A percentile compares a stretch with the other conserved stretches of the same genome.
phyloP scores from a whole-genome alignment of 164 flowering plant genomes.

The Echeveria elegans region DNA sequence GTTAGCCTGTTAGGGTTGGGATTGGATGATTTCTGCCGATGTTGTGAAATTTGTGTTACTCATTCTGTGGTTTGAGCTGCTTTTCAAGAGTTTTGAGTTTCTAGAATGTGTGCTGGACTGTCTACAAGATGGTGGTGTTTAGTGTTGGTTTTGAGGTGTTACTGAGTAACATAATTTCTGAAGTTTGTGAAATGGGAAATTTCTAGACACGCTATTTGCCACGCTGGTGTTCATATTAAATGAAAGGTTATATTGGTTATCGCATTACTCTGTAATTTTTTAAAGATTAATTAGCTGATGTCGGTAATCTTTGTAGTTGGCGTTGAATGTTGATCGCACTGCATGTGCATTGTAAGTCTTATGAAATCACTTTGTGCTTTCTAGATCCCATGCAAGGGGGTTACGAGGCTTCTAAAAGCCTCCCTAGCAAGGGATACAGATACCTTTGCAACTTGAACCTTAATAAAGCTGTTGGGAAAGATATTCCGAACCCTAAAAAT shows the following conservation, averaged over 20 bases:
- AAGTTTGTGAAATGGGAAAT: neutral
- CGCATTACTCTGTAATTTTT: neutral
- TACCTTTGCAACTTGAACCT: slow-evolving; percentile 27
- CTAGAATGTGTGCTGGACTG: neutral
- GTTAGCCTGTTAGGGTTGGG: neutral
- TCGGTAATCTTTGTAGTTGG: neutral
- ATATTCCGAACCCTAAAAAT: slow-evolving; percentile 30
- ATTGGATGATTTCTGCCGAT: neutral
- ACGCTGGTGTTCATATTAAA: too few species aligned
- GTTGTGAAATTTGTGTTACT: neutral
- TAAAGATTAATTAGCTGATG: neutral
- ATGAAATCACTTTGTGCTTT: neutral
- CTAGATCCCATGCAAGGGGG: slow-evolving; percentile 55
- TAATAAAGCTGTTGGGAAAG: slow-evolving; percentile 16
- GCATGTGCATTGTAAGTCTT: slow-evolving; percentile 5
- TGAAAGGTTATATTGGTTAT: too few species aligned
- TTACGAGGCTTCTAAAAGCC: slow-evolving; percentile 65
- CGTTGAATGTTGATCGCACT: neutral
- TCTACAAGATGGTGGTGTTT: neutral
- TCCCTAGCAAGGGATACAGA: slow-evolving; percentile 25
- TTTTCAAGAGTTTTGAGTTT: neutral
- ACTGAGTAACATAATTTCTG: neutral
- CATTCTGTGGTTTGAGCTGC: neutral
- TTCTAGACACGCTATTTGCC: neutral
- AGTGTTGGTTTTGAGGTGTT: neutral